Evolutionary conservation across 2,329 filamentous ascomycete species (phyloP), one percentile per base, ranked within the genome.

Genomic region (Thermothelomyces thermophilus): DNA sequence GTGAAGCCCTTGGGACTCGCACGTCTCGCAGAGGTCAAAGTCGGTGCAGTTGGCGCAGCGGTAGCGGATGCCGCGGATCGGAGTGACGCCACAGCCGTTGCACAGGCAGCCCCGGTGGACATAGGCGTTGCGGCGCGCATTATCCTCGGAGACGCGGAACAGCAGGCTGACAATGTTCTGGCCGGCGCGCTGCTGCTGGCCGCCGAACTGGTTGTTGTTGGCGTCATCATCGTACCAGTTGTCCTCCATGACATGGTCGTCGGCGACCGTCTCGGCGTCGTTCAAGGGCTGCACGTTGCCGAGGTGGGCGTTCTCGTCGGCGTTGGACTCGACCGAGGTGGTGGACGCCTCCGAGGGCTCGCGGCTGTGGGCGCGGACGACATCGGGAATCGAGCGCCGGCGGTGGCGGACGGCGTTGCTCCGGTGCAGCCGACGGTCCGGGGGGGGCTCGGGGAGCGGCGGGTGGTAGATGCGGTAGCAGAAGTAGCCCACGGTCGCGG

Each of bases 21-120:
- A 98, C 7, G 84, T 84, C 64, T 96, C 90, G 71, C 93, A 98
- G 2, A 98, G 80, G 64, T 98, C 93, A 64, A 90, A 97, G 68
- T 98, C 91, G 57, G 87, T 82, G 65, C 93, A 98, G 70, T 98
- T 97, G 60, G 90, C 84, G 68, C 93, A 98, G 52, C 90, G 86
- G 71, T 95, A 98, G 50, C 93, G 82, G 53, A 95, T 86, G 14
- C 93, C 93, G 46, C 88, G 84, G 54, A 98, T 97, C 11, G 93
- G 91, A 43, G 87, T 82, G 61, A 86, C 82, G 48, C 87, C 87
- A 61, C 93, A 98, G 43, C 82, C 82, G 66, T 97, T 95, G 65
- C 93, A 98, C 33, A 85, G 86, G 53, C 95, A 94, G 11, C 93
- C 91, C 11, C 91, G 80, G 66, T 98, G 93, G 19, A 96, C 85